These are phyloP conservation scores for Dothistroma septosporum DNA, from an alignment of 2,329 filamentous ascomycete species.

Conservation along the genomic window DNA sequence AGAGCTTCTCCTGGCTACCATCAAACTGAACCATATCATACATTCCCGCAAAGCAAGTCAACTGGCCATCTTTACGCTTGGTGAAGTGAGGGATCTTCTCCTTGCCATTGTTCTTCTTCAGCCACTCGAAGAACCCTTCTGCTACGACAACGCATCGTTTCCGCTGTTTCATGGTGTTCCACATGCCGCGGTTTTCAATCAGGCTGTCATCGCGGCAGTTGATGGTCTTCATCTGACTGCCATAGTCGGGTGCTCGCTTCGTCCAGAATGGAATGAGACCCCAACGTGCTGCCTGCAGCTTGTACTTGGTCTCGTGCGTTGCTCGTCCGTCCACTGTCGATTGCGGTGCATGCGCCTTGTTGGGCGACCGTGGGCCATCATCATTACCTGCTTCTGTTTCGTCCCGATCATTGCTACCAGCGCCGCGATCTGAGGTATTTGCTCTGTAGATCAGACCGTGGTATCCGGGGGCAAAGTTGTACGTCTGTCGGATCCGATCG, in stretches of 20 bases:
- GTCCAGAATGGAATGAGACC: constrained; percentile 92
- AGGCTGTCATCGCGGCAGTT: constrained; percentile 92
- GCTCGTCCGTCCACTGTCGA: constrained; percentile 20
- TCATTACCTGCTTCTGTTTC: constrained; percentile 22
- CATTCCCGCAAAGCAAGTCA: constrained; percentile 86
- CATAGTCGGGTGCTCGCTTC: constrained; percentile 74
- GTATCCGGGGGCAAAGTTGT: constrained; percentile 90
- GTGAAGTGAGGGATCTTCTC: constrained; percentile 83
- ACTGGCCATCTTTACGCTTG: constrained; percentile 71
- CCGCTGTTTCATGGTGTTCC: constrained; percentile 82
- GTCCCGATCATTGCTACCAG: constrained; percentile 16
- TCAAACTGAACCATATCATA: constrained; percentile 87
- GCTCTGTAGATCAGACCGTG: constrained; percentile 82
- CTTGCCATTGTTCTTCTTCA: constrained; percentile 70
- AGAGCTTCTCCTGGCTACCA: constrained; percentile 65
- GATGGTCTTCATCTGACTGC: constrained; percentile 78
- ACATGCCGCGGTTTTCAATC: constrained; percentile 72
- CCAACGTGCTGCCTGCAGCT: constrained; percentile 93
- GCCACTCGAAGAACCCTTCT: constrained; percentile 95
- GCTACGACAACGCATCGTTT: constrained; percentile 86
- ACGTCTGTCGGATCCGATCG: constrained; percentile 67
- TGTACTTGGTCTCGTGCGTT: constrained; percentile 58
- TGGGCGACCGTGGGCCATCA: constrained; percentile 24
- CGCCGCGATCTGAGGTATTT: constrained; percentile 39
- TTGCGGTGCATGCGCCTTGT: constrained; percentile 21